Percentiles rank a stretch among this genome's conserved stretches.
These are phyloP conservation scores for Acmispon strigosus DNA, from an alignment of 306 rosid species.

Conservation along the genomic window DNA sequence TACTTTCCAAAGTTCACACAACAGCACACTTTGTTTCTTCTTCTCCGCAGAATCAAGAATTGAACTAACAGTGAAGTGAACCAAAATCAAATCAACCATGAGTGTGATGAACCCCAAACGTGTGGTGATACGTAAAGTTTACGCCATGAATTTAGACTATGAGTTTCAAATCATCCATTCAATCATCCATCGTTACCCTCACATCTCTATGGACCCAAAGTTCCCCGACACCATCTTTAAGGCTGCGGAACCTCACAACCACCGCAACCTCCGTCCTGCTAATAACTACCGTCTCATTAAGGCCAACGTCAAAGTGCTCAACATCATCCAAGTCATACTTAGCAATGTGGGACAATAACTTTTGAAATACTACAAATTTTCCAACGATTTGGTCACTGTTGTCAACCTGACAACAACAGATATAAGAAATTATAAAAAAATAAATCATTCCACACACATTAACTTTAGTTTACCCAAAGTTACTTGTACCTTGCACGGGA, in stretches of 20 bases:
- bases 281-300: conserved; percentile 53
- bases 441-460: too few relatives aligned
- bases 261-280: conserved; percentile 29
- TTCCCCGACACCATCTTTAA: conserved; percentile 52
- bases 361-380: too few relatives aligned
- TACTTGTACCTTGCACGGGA: too few relatives aligned
- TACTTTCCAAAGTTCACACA: too few relatives aligned
- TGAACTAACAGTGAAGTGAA: not conserved
- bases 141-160: conserved; percentile 42
- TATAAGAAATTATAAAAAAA: too few relatives aligned
- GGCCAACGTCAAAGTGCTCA: conserved; percentile 59
- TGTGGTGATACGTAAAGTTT: conserved; percentile 46
- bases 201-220: conserved; percentile 66
- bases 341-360: too few relatives aligned
- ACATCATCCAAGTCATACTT: conserved; percentile 64
- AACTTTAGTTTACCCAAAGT: too few relatives aligned
- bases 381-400: too few relatives aligned
- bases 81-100: not conserved
- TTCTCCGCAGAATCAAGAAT: too few relatives aligned
- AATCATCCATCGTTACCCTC: conserved; percentile 32
- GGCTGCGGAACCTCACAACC: conserved; percentile 11
- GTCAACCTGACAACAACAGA: too few relatives aligned
- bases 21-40: too few relatives aligned
- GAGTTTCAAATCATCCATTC: conserved; percentile 42
- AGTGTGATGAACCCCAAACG: conserved; percentile 7